Base-by-base conservation (phyloP, 2,329 filamentous ascomycete genomes). In the Fusarium sp. region DNA sequence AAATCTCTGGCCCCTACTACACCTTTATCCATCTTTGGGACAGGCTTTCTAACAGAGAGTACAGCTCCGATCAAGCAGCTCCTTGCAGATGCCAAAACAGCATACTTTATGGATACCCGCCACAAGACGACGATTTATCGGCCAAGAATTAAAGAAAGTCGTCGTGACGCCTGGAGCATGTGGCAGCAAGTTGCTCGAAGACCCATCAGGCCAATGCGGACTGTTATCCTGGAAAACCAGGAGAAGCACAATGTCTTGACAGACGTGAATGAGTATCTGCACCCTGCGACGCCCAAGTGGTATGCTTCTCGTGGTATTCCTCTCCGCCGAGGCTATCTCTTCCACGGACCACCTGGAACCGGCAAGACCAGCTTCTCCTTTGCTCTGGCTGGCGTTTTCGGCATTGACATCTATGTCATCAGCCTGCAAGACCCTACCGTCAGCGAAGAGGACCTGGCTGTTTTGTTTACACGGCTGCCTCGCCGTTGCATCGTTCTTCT, bases 231-330 rank as follows among this genome's bases (percentile, higher is more conserved):
- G 5, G 89, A 92, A 61, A 77, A 81, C 9, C 73, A 80, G 41
- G 84, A 91, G 69, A 94, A 93, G 74, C 77, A 82, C 2, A 79
- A 81, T 29, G 80, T 94, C 4, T 75, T 93, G 9, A 78, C 78
- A 23, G 91, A 95, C 67, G 88, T 94, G 68, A 90, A 91, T 64
- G 90, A 93, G 66, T 94, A 92, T 62, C 79, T 95, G 0, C 85
- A 92, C 49, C 89, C 90, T 0, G 78, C 81, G 1, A 91, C 87
- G 0, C 84, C 86, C 1, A 80, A 82, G 9, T 94, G 90, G 89
- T 94, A 94, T 69, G 85, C 89, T 0, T 86, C 86, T 43, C 81
- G 89, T 2, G 91, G 91, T 0, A 91, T 94, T 27, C 90, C 90
- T 0, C 87, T 93, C 48, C 82, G 91, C 0, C 78, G 91, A 27